These are phyloP conservation scores for Niebla homalea DNA, from an alignment of 495 filamentous ascomycete species.

Conservation along the genomic window DNA sequence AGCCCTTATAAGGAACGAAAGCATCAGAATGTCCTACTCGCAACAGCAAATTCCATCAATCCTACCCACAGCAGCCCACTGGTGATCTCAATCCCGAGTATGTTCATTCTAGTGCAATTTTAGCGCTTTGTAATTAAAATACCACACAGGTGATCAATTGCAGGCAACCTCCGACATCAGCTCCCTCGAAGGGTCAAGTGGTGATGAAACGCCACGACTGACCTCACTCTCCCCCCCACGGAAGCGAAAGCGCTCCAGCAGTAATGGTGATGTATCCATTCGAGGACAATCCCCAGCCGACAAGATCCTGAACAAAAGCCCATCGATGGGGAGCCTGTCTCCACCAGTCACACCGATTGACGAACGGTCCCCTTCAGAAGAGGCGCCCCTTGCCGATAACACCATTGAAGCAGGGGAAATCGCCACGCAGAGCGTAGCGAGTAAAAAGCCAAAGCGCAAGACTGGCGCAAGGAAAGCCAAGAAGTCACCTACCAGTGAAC, in stretches of 20 bases:
- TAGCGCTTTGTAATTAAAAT: not conserved
- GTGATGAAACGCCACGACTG: conserved; percentile 7
- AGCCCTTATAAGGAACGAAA: conserved; percentile 64
- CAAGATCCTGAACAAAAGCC: not conserved
- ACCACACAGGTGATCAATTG: not conserved
- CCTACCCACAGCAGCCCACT: conserved; percentile 31
- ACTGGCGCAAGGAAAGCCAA: conserved; percentile 34
- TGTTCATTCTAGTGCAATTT: not conserved
- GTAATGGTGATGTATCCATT: conserved; percentile 28
- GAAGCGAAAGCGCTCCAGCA: conserved; percentile 36
- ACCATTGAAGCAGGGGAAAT: not conserved
- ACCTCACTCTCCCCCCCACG: conserved; percentile 15
- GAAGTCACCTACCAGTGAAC: conserved; percentile 28
- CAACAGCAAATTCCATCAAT: conserved; percentile 30
- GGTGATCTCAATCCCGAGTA: conserved; percentile 5
- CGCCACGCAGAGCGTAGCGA: not conserved
- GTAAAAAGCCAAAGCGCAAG: conserved; percentile 25
- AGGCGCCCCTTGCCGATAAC: not conserved
- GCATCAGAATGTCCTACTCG: conserved; percentile 48
- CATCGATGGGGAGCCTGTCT: not conserved
- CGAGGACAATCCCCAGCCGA: not conserved
- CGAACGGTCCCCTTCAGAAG: not conserved
- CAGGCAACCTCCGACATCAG: conserved; percentile 10
- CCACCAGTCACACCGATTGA: not conserved
- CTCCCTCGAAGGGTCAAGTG: conserved; percentile 12